Conservation (phyloP, 768 basidiomycete genomes). For the Cystofilobasidium capitatum region DNA sequence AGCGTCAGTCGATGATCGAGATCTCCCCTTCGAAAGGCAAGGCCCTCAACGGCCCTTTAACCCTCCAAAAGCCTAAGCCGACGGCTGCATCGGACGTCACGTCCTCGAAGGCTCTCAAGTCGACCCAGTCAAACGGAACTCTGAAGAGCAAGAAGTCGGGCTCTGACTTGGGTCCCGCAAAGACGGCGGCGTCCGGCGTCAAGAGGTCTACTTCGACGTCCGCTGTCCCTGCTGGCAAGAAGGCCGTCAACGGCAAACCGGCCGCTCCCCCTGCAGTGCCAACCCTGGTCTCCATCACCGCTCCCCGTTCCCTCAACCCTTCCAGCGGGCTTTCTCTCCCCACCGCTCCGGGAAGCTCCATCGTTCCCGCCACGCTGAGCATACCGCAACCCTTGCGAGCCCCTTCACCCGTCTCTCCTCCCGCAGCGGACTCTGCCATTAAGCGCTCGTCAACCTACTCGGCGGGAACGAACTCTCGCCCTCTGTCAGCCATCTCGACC, state of each 20-base stretch:
- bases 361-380: slow-evolving; percentile 16
- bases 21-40: background rate
- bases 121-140: slow-evolving; percentile 2
- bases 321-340: slow-evolving; percentile 15
- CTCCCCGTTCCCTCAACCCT: slow-evolving; percentile 18
- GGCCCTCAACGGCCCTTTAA: background rate
- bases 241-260: background rate
- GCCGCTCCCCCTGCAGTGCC: background rate
- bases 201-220: slow-evolving; percentile 18
- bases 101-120: background rate
- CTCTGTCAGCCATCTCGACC: background rate
- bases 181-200: slow-evolving; percentile 6
- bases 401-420: background rate
- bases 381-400: background rate
- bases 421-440: background rate
- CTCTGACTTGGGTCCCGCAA: background rate
- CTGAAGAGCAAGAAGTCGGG: slow-evolving; percentile 8
- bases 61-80: background rate
- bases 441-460: slow-evolving; percentile 10
- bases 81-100: background rate
- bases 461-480: background rate
- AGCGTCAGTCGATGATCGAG: slow-evolving; percentile 1
- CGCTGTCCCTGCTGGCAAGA: slow-evolving; percentile 3
- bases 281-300: slow-evolving; percentile 20
- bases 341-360: slow-evolving; percentile 22